A percentile compares a stretch with the other conserved stretches of the same genome.
These are phyloP conservation scores for Boletus pseudo-olivaceus DNA, from an alignment of 768 basidiomycete species.

Conservation along the genomic window DNA sequence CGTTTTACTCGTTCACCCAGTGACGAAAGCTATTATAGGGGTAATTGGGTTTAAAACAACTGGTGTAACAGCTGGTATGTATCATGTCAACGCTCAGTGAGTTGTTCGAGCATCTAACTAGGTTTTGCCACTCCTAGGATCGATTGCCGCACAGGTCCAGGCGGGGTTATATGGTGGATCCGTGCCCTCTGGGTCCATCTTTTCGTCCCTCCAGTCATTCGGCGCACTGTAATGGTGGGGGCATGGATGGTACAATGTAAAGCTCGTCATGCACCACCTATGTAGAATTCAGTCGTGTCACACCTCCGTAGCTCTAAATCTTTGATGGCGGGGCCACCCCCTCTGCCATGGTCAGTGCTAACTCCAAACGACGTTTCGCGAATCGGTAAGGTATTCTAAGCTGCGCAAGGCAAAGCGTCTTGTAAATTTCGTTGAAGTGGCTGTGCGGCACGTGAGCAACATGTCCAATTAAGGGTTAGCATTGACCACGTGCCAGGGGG, in stretches of 20 bases:
- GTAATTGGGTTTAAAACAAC: not conserved
- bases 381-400: not conserved
- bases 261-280: too few relatives aligned
- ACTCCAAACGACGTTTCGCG: not conserved
- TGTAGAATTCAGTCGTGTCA: not conserved
- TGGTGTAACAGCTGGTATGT: slow-evolving; percentile 8
- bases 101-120: not conserved
- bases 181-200: not conserved
- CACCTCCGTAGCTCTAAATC: not conserved
- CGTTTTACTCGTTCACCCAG: not conserved
- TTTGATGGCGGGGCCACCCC: not conserved
- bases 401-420: too few relatives aligned
- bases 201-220: slow-evolving; percentile 8
- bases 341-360: not conserved
- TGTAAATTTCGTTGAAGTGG: too few relatives aligned
- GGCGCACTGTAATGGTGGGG: not conserved
- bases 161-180: not conserved
- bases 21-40: rapidly evolving
- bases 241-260: not conserved
- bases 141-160: not conserved
- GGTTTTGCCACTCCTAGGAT: not conserved
- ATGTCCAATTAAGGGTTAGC: too few relatives aligned
- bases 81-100: not conserved
- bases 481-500: too few relatives aligned
- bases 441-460: too few relatives aligned